Evolutionary conservation across 306 rosid genomes (phyloP).

Genomic region (Medicago ruthenica): DNA sequence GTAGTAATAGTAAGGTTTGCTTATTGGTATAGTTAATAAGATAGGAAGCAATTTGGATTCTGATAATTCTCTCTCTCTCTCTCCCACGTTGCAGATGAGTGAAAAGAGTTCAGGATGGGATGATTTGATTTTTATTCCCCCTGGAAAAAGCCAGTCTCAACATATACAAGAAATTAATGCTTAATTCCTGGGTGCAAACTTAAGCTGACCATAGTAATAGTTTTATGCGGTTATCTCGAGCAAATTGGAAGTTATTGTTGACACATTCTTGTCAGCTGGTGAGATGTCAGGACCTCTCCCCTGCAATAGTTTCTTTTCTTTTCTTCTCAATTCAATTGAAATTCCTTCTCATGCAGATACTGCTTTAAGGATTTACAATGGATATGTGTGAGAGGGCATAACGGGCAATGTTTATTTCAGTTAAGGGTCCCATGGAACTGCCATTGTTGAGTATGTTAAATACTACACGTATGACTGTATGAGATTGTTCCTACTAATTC

Average conservation of each 20-base stretch:
- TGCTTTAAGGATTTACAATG: constrained; percentile 31
- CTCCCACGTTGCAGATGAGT: constrained; percentile 62
- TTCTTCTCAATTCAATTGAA: constrained; percentile 27
- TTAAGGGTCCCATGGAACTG: constrained; percentile 40
- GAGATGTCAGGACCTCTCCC: constrained; percentile 45
- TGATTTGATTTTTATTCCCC: constrained; percentile 93
- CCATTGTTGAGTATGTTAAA: constrained; percentile 37
- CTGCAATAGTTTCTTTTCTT: constrained; percentile 31
- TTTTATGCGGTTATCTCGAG: constrained; percentile 44
- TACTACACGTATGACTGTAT: constrained; percentile 24
- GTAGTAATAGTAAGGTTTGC: constrained; percentile 57
- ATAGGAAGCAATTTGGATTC: constrained; percentile 25
- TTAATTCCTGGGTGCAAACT: constrained; percentile 51
- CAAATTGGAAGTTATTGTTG: constrained; percentile 44
- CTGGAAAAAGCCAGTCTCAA: constrained; percentile 86
- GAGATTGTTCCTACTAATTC: constrained; percentile 41
- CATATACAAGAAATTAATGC: constrained; percentile 76
- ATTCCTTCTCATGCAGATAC: constrained; percentile 47
- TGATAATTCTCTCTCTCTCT: constrained; percentile 38
- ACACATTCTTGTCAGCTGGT: constrained; percentile 49
- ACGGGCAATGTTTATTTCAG: constrained; percentile 40
- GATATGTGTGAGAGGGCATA: constrained; percentile 39
- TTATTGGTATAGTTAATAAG: constrained; percentile 24
- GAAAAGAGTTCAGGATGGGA: constrained; percentile 90
- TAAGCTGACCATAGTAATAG: constrained; percentile 50